These are phyloP conservation scores for Dothideomycetes sp. DNA, from an alignment of 2,329 filamentous ascomycete genomes.

Conservation along the genomic window DNA sequence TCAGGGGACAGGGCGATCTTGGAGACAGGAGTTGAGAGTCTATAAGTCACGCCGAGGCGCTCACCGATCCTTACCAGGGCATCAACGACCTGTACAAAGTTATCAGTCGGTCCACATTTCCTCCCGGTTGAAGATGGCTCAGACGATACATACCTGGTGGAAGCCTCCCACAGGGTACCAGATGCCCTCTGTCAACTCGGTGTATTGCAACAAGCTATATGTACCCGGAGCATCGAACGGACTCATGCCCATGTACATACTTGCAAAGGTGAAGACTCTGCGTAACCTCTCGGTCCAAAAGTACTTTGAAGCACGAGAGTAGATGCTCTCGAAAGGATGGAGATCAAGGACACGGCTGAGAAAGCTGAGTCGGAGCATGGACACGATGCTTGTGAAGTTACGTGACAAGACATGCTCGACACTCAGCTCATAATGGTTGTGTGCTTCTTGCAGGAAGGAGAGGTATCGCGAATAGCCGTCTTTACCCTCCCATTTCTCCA, in stretches of 20 bases:
- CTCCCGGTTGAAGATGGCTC: no score
- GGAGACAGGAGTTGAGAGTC: conserved; percentile 49
- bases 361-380: conserved; percentile 51
- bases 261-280: conserved; percentile 66
- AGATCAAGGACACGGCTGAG: conserved; percentile 49
- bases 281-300: conserved; percentile 61
- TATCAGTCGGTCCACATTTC: no score
- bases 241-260: conserved; percentile 77
- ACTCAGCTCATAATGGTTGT: conserved; percentile 60
- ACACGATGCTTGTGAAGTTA: conserved; percentile 55
- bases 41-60: conserved; percentile 53
- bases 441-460: conserved; percentile 55
- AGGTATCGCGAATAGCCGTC: conserved; percentile 63
- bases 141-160: conserved; percentile 43
- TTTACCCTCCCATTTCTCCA: conserved; percentile 64
- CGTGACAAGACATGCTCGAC: conserved; percentile 55
- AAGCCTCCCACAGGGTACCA: conserved; percentile 68
- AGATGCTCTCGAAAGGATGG: conserved; percentile 65
- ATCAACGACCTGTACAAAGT: conserved; percentile 39
- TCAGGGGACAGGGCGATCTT: conserved; percentile 46
- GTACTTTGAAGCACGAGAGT: conserved; percentile 54
- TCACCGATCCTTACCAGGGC: conserved; percentile 56
- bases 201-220: conserved; percentile 65
- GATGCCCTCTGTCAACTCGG: conserved; percentile 66
- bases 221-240: conserved; percentile 68